Conservation (phyloP, 2,329 filamentous ascomycete species). For the Fusarium coicis region DNA sequence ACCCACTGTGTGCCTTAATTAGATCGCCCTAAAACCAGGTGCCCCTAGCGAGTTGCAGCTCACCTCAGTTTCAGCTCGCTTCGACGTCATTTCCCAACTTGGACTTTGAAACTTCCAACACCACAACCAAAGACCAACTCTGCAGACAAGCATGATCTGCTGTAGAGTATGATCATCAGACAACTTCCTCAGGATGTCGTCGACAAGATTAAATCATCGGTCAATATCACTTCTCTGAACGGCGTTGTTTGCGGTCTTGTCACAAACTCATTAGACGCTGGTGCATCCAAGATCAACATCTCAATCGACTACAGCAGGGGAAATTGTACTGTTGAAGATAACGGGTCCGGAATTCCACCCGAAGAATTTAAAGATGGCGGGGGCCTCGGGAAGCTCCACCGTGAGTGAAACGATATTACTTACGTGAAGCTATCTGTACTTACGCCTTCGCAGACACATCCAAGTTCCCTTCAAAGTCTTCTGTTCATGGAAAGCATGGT, state of each 20-base stretch:
- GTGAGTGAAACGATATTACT: constrained; percentile 59
- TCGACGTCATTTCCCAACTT: constrained; percentile 30
- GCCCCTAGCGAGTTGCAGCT: constrained; percentile 2
- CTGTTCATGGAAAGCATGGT: constrained; percentile 74
- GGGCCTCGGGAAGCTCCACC: constrained; percentile 77
- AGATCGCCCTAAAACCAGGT: constrained; percentile 20
- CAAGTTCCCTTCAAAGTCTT: constrained; percentile 63
- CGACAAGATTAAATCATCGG: constrained; percentile 86
- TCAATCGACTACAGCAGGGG: constrained; percentile 80
- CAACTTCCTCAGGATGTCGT: constrained; percentile 76
- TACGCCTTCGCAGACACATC: constrained; percentile 74
- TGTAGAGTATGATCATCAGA: constrained; percentile 68
- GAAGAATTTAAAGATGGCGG: constrained; percentile 77
- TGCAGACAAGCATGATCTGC: constrained; percentile 32
- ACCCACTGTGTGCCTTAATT: constrained; percentile 38
- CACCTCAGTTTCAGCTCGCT: constrained; percentile 19
- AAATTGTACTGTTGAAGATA: constrained; percentile 82
- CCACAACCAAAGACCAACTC: not conserved
- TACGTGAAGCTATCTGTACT: constrained; percentile 10
- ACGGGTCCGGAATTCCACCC: constrained; percentile 81
- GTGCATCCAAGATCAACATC: constrained; percentile 74
- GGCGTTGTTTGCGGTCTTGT: constrained; percentile 77
- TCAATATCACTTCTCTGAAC: constrained; percentile 79
- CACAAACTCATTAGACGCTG: constrained; percentile 87
- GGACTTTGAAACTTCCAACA: constrained; percentile 12